Conservation (phyloP, 176 grass and related monocot genomes). For the Rhynchospora tenuis region DNA sequence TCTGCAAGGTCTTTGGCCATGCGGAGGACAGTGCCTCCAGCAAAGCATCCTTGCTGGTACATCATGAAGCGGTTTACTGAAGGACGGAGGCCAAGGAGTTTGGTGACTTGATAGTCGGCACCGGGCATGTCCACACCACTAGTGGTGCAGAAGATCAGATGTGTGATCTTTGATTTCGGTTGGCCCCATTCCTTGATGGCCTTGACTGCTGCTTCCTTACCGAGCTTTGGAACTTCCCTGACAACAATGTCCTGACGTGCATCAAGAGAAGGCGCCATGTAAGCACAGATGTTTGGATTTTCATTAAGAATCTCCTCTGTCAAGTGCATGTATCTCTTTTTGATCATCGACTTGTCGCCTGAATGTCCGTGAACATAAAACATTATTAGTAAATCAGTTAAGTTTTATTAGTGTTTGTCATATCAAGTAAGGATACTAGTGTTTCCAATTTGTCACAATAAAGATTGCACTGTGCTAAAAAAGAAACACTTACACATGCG, state of each 20-base stretch:
- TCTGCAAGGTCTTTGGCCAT: constrained; percentile 20
- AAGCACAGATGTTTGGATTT: constrained; percentile 14
- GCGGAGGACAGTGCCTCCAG: constrained; percentile 11
- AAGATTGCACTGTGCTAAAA: not conserved
- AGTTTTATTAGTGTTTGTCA: not conserved
- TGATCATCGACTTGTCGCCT: constrained; percentile 20
- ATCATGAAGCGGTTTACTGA: constrained; percentile 21
- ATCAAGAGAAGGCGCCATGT: constrained; percentile 9
- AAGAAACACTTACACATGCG: constrained; percentile 23
- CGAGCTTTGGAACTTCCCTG: not conserved
- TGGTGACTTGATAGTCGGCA: constrained; percentile 16
- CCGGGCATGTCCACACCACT: constrained; percentile 21
- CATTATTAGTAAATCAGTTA: not conserved
- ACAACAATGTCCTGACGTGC: constrained; percentile 16
- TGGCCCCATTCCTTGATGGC: constrained; percentile 25
- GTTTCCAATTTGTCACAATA: not conserved
- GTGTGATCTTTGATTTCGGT: constrained; percentile 13
- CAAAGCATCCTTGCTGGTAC: constrained; percentile 23
- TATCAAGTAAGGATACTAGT: not conserved
- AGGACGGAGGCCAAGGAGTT: constrained; percentile 11
- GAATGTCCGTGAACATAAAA: not conserved
- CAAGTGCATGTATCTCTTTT: constrained; percentile 19
- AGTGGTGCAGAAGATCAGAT: constrained; percentile 19
- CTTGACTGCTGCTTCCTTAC: constrained; percentile 6
- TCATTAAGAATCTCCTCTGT: not conserved